Evolutionary conservation across 1,284 basidiomycete genomes (phyloP).

Genomic region (Fomitopsis betulina): DNA sequence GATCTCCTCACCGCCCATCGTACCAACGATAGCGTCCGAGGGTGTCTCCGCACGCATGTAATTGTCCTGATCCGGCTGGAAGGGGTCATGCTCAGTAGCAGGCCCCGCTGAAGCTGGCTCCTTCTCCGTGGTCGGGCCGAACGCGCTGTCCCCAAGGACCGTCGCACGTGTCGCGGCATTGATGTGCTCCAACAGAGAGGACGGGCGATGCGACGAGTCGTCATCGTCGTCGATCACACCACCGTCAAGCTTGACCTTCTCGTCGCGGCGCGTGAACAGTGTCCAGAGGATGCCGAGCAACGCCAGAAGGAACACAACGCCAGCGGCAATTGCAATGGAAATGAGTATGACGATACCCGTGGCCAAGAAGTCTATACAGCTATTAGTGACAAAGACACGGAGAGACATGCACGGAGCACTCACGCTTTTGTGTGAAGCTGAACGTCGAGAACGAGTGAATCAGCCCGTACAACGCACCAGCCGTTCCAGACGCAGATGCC

Average conservation of each 20-base stretch:
- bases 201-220: constrained; percentile 70
- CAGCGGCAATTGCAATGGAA: constrained; percentile 94
- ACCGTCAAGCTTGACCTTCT: constrained; percentile 56
- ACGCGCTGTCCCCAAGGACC: constrained; percentile 61
- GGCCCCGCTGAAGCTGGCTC: constrained; percentile 36
- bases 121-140: constrained; percentile 46
- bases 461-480: constrained; percentile 74
- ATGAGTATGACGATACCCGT: constrained; percentile 94
- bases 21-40: constrained; percentile 62
- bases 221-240: constrained; percentile 69
- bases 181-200: constrained; percentile 81
- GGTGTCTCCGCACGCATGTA: constrained; percentile 76
- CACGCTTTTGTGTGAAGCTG: constrained; percentile 69
- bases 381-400: constrained; percentile 4
- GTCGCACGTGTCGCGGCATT: constrained; percentile 82
- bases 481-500: constrained; percentile 58
- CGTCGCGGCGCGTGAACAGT: constrained; percentile 75
- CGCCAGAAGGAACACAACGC: constrained; percentile 89
- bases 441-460: constrained; percentile 80
- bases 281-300: constrained; percentile 89
- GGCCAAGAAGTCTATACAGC: constrained; percentile 71
- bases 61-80: constrained; percentile 68
- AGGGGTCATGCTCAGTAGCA: constrained; percentile 46
- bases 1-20: constrained; percentile 57
- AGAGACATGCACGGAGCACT: constrained; percentile 28